A percentile compares a stretch with the other conserved stretches of the same genome.
Evolutionary conservation across 352 stramenopile species (phyloP).

Genomic region (Phytophthora tentaculata): DNA sequence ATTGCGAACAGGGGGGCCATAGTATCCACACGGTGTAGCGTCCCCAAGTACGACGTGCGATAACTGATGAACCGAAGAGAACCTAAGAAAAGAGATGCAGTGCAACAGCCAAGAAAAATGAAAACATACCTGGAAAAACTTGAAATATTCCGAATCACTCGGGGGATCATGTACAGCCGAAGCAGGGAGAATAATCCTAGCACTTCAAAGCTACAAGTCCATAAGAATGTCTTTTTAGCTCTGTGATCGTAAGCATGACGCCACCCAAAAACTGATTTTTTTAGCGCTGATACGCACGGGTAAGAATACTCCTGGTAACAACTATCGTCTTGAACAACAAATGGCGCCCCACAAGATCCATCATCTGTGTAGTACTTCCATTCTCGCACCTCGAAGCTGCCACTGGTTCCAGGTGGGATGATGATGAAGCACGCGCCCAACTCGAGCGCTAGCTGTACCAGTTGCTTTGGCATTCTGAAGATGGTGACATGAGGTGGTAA

Average conservation of each 20-base stretch:
- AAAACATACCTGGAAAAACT: conserved; percentile 70
- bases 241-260: neutral
- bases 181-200: conserved; percentile 70
- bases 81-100: neutral
- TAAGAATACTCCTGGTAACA: conserved; percentile 81
- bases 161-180: conserved; percentile 80
- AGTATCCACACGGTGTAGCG: conserved; percentile 78
- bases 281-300: conserved; percentile 47
- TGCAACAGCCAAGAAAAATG: neutral
- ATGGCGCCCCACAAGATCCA: conserved; percentile 41
- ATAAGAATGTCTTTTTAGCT: conserved; percentile 3
- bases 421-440: conserved; percentile 56
- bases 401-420: conserved; percentile 57
- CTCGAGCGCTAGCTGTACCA: conserved; percentile 54
- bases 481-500: conserved; percentile 62
- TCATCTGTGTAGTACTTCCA: conserved; percentile 71
- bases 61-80: conserved; percentile 44
- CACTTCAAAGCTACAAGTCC: conserved; percentile 56
- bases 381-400: conserved; percentile 63
- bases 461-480: conserved; percentile 50
- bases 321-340: conserved; percentile 37
- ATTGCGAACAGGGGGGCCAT: conserved; percentile 80
- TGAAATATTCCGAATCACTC: conserved; percentile 77
- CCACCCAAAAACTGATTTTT: neutral
- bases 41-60: conserved; percentile 74